Evolutionary conservation across 2,329 filamentous ascomycete genomes (phyloP), one percentile per base, ranked within the genome.

Genomic region (Colletotrichum spaethianum): DNA sequence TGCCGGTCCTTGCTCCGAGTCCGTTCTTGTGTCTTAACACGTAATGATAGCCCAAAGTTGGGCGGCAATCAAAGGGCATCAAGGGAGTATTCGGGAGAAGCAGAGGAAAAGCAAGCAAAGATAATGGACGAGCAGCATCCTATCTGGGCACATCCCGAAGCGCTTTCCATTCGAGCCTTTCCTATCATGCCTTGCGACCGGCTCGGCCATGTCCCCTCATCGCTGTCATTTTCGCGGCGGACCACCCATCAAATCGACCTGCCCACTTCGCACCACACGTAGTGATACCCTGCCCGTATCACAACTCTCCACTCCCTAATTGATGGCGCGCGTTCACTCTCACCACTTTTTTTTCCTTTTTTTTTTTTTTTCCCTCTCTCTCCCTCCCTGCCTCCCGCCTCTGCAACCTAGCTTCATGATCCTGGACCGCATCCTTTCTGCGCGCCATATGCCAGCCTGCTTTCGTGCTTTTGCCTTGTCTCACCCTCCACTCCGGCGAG

Each of bases 381-480:
- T 38, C 18, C 31, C 38, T 36, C 56, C 31, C 31, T 33, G 48
- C 63, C 57, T 70, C 40, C 59, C 60, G 44, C 52, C 53, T 70
- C 59, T 53, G 60, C 61, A 64, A 28, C 23, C 56, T 44, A 56
- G 63, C 56, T 55, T 63, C 50, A 42, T 63, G 65, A 70, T 63
- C 65, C 70, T 26, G 53, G 60, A 40, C 59, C 40, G 40, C 40
- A 31, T 59, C 59, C 36, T 52, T 53, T 64, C 65, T 69, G 70
- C 60, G 73, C 63, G 73, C 73, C 73, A 74, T 75, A 33, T 66
- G 48, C 52, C 70, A 70, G 62, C 72, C 73, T 65, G 67, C 74
- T 74, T 74, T 68, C 73, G 72, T 74, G 72, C 68, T 69, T 62
- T 63, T 68, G 57, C 67, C 66, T 67, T 62, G 57, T 71, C 62